Evolutionary conservation across 2,329 filamentous ascomycete genomes (phyloP).

Genomic region (Colletotrichum incanum): DNA sequence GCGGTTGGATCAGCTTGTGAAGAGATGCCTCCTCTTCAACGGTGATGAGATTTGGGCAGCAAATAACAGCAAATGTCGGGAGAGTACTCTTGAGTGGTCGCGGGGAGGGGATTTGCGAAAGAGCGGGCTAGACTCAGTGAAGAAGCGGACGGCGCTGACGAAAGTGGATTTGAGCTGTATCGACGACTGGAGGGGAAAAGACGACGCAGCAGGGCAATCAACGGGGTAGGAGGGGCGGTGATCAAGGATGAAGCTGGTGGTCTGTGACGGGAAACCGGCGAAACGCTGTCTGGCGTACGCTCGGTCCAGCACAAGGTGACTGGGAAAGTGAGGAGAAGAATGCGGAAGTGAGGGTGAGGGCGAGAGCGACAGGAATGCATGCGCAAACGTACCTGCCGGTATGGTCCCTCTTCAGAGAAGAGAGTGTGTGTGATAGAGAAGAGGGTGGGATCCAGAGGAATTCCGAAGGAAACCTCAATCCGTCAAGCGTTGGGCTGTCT

Average conservation of each 20-base stretch:
- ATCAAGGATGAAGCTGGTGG: constrained; percentile 39
- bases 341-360: not conserved
- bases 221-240: constrained; percentile 32
- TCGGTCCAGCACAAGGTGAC: constrained; percentile 34
- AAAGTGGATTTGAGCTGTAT: constrained; percentile 28
- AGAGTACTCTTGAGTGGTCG: not conserved
- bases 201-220: constrained; percentile 37
- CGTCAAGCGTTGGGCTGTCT: not conserved
- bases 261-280: constrained; percentile 27
- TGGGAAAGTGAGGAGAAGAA: constrained; percentile 10
- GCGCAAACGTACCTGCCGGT: constrained; percentile 7
- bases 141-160: constrained; percentile 9
- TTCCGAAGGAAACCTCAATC: not conserved
- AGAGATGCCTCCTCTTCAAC: not conserved
- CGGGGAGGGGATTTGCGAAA: constrained; percentile 19
- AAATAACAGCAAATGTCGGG: not conserved
- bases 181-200: constrained; percentile 30
- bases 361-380: not conserved
- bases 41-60: not conserved
- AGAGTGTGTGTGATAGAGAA: too few relatives aligned
- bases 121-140: constrained; percentile 23
- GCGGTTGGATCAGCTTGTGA: not conserved
- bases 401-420: not conserved
- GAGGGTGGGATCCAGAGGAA: not conserved
- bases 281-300: constrained; percentile 29